Evolutionary conservation across 768 basidiomycete species (phyloP).

Genomic region (Piloderma croceum): DNA sequence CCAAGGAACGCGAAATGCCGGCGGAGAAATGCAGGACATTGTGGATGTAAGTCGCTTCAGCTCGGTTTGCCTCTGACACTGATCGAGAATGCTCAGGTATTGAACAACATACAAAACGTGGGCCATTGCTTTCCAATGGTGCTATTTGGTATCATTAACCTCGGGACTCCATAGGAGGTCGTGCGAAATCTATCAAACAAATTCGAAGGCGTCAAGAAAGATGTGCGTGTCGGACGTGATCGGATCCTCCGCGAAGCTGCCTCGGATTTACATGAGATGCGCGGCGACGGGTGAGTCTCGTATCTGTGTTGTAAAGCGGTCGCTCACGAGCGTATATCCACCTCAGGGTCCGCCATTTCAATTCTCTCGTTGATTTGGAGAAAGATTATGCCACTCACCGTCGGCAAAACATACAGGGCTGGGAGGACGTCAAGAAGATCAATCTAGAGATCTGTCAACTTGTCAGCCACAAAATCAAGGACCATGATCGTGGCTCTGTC

Average conservation of each 20-base stretch:
- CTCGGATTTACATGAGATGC: slow-evolving; percentile 40
- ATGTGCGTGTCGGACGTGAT: slow-evolving; percentile 39
- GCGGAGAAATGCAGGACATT: slow-evolving; percentile 26
- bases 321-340: slow-evolving; percentile 1
- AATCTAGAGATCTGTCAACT: slow-evolving; percentile 31
- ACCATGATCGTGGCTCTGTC: slow-evolving; percentile 44
- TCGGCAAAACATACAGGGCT: slow-evolving; percentile 32
- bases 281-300: slow-evolving; percentile 33
- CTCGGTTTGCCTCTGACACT: background rate
- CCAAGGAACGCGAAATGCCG: slow-evolving; percentile 5
- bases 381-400: slow-evolving; percentile 44
- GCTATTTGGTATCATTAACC: background rate
- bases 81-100: slow-evolving; percentile 30
- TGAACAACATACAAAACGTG: slow-evolving; percentile 47
- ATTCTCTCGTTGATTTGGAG: slow-evolving; percentile 50
- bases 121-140: background rate
- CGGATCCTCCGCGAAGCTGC: slow-evolving; percentile 43
- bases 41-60: slow-evolving; percentile 37
- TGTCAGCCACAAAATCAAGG: slow-evolving; percentile 36
- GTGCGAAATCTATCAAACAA: slow-evolving; percentile 40
- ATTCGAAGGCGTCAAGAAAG: slow-evolving; percentile 43
- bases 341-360: slow-evolving; percentile 45
- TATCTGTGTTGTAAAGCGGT: slow-evolving; percentile 2
- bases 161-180: slow-evolving; percentile 34
- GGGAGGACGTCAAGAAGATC: slow-evolving; percentile 39